A percentile compares a stretch with the other conserved stretches of the same genome.
These are phyloP conservation scores for Bonia amplexicaulis DNA, from an alignment of 176 grass and related monocot species.

Conservation along the genomic window DNA sequence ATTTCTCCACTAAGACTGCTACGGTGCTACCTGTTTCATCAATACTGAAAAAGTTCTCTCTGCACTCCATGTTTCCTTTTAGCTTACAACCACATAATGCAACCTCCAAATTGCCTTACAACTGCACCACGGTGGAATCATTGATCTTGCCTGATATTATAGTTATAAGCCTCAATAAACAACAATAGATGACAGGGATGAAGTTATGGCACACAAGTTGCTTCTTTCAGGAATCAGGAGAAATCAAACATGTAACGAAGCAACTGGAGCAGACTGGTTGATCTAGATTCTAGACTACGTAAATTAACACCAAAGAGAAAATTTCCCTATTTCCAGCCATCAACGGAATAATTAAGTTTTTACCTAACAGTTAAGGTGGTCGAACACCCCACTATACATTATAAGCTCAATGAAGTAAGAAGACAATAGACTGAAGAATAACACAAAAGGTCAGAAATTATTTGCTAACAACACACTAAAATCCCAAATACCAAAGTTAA, in stretches of 20 bases:
- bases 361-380: not conserved
- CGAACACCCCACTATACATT: not conserved
- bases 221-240: not conserved
- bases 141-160: not conserved
- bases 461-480: not conserved
- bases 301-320: not conserved
- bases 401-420: not conserved
- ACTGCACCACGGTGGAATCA: not conserved
- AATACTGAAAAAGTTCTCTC: not conserved
- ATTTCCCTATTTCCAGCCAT: not conserved
- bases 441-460: not conserved
- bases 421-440: not conserved
- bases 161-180: not conserved
- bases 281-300: not conserved
- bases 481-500: not conserved
- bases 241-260: not conserved
- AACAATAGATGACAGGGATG: not conserved
- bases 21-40: not conserved
- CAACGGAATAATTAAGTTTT: not conserved
- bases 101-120: not conserved
- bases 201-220: not conserved
- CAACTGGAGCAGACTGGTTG: not conserved
- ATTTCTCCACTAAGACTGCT: not conserved
- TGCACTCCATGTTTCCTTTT: constrained; percentile 1
- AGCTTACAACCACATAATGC: not conserved